Evolutionary conservation across 805 yeast species (phyloP).

Genomic region (Metschnikowia colocasiae): DNA sequence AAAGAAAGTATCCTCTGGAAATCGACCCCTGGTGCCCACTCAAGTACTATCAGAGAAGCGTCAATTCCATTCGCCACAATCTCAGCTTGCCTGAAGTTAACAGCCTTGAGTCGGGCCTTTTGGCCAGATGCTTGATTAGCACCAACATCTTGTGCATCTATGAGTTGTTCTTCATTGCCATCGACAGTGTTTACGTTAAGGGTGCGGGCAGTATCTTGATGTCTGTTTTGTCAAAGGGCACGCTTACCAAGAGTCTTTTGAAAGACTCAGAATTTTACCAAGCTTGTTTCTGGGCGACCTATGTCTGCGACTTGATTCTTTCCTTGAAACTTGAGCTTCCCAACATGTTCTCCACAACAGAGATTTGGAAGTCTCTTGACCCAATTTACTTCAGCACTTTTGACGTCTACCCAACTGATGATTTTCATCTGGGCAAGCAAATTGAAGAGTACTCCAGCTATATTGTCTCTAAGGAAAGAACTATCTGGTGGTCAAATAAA

Average conservation of each 20-base stretch:
- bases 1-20: slow-evolving; percentile 26
- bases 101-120: slow-evolving; percentile 25
- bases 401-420: slow-evolving; percentile 6
- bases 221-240: slow-evolving; percentile 23
- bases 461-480: slow-evolving; percentile 13
- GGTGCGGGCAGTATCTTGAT: slow-evolving; percentile 35
- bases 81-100: slow-evolving; percentile 26
- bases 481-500: slow-evolving; percentile 38
- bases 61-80: slow-evolving; percentile 30
- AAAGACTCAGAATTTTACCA: slow-evolving; percentile 29
- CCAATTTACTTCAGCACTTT: slow-evolving; percentile 22
- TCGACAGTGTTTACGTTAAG: slow-evolving; percentile 35
- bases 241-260: slow-evolving; percentile 21
- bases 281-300: slow-evolving; percentile 37
- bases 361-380: slow-evolving; percentile 33
- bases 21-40: slow-evolving; percentile 32
- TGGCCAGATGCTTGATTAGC: slow-evolving; percentile 35
- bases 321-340: slow-evolving; percentile 32
- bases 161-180: slow-evolving; percentile 37
- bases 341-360: slow-evolving; percentile 29
- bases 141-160: slow-evolving; percentile 36
- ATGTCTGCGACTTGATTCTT: slow-evolving; percentile 32
- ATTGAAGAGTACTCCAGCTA: slow-evolving; percentile 9
- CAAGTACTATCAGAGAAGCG: slow-evolving; percentile 35
- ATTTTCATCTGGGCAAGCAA: slow-evolving; percentile 1